Conservation (phyloP, 163 green algal genomes). For the Scenedesmus sp. region DNA sequence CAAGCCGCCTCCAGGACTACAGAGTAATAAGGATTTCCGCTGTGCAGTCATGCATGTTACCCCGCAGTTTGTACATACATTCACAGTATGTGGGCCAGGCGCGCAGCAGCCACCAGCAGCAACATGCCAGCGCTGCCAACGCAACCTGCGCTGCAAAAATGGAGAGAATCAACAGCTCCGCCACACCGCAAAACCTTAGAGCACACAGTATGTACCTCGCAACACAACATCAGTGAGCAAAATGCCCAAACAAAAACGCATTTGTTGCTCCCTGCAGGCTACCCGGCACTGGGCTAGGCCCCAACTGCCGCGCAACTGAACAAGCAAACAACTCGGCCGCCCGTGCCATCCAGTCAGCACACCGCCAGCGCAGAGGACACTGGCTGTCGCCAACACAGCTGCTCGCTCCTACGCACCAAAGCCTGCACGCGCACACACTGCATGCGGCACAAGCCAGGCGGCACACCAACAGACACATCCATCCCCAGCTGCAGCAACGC, state of each 20-base stretch:
- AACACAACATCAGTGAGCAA: neutral
- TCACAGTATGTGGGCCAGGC: conserved; percentile 12
- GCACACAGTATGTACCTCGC: neutral
- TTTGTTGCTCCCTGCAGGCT: neutral
- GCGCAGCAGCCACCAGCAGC: neutral
- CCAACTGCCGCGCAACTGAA: neutral
- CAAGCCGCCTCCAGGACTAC: no score
- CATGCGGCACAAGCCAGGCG: neutral
- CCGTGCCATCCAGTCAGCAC: neutral
- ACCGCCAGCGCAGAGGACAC: conserved; percentile 3
- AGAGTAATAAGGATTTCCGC: neutral
- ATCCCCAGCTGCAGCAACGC: neutral
- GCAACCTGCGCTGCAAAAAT: neutral
- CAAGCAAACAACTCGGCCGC: neutral
- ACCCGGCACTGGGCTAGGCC: neutral
- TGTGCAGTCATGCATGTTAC: neutral
- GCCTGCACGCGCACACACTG: neutral
- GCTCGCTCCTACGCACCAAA: neutral
- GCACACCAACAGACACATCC: neutral
- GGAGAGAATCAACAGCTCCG: neutral
- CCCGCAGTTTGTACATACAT: neutral
- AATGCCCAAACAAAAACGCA: neutral
- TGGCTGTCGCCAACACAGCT: neutral
- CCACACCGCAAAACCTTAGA: neutral
- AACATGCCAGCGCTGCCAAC: neutral